Conservation (phyloP, 805 yeast species). For the Wickerhamomyces sydowiorum region DNA sequence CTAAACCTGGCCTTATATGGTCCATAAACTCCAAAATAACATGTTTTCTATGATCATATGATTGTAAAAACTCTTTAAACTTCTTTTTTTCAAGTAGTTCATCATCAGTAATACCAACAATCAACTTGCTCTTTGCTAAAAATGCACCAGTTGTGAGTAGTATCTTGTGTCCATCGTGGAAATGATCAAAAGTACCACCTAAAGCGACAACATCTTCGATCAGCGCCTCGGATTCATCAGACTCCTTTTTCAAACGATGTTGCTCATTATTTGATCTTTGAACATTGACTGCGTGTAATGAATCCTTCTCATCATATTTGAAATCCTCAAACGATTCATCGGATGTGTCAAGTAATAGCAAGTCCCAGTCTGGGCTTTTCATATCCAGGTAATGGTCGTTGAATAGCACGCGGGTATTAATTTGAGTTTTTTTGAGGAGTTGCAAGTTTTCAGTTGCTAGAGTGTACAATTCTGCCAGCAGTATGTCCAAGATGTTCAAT, state of each 20-base stretch:
- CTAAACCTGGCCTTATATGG: conserved; percentile 39
- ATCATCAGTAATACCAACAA: conserved; percentile 82
- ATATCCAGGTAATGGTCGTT: conserved; percentile 18
- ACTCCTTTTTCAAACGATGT: conserved; percentile 3
- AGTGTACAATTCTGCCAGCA: conserved; percentile 17
- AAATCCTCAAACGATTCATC: conserved; percentile 10
- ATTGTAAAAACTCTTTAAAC: conserved; percentile 57
- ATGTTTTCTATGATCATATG: conserved; percentile 44
- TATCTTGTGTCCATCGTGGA: conserved; percentile 93
- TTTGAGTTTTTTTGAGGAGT: conserved; percentile 4
- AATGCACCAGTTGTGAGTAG: conserved; percentile 69
- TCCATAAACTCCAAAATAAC: conserved; percentile 45
- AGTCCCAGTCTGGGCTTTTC: conserved; percentile 14
- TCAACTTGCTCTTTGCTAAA: conserved; percentile 46
- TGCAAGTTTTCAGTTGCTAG: conserved; percentile 11
- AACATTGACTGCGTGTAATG: conserved; percentile 4
- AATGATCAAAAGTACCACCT: conserved; percentile 96
- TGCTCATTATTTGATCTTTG: conserved; percentile 3
- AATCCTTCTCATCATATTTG: conserved; percentile 7
- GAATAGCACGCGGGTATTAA: conserved; percentile 16
- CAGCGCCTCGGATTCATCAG: conserved; percentile 18
- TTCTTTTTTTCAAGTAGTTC: conserved; percentile 70
- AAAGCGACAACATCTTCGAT: conserved; percentile 47
- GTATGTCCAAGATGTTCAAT: conserved; percentile 16
- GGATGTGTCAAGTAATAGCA: conserved; percentile 9